These are phyloP conservation scores for Solanum pennellii DNA, from an alignment of 257 asterid genomes.

Conservation along the genomic window DNA sequence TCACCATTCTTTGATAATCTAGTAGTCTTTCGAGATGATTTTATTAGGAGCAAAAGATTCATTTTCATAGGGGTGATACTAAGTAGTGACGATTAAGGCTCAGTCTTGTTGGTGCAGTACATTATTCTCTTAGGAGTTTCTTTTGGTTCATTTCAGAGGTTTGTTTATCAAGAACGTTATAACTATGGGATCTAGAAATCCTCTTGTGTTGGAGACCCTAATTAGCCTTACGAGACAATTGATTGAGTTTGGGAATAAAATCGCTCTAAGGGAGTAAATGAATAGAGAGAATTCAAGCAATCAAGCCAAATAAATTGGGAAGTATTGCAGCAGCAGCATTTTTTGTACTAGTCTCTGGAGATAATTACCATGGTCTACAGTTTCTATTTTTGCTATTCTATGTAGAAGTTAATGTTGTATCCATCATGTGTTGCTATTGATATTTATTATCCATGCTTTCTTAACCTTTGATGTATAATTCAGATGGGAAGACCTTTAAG, in stretches of 20 bases:
- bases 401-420: background rate
- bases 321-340: background rate
- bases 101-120: background rate
- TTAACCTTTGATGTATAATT: background rate
- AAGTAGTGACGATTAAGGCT: background rate
- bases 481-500: slow-evolving; percentile 9
- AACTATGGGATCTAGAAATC: background rate
- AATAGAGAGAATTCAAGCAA: background rate
- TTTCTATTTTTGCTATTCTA: background rate
- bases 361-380: background rate
- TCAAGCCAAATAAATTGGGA: background rate
- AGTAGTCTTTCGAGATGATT: background rate
- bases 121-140: background rate
- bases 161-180: background rate
- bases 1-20: background rate
- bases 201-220: background rate
- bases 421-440: background rate
- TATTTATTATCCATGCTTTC: background rate
- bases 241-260: background rate
- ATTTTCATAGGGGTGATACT: background rate
- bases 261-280: background rate
- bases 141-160: background rate
- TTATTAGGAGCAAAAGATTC: background rate
- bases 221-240: background rate
- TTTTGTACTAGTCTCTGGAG: background rate